Base-by-base conservation (phyloP, 768 basidiomycete species). In the Mycena alexandri region DNA sequence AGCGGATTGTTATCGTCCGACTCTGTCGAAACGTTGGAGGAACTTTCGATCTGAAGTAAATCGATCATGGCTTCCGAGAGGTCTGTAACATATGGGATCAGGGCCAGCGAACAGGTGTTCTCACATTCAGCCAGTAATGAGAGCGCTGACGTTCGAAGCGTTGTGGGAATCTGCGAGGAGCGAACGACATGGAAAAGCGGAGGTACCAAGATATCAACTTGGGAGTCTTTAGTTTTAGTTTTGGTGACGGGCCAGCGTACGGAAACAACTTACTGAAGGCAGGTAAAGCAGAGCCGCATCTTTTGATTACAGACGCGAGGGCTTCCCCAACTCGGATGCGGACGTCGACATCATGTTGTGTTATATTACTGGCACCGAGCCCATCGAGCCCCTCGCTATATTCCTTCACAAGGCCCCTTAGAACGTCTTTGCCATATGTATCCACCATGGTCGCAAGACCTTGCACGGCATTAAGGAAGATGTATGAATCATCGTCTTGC, bases 401-500 rank as follows among this genome's bases (percentile, higher is more conserved):
- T 16, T 87, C 84, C 29, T 84, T 83, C n/a, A 95, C 79, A 25
- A 98, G 82, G 6, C 83, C 80, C 62, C 82, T 81, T 10, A 96
- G 76, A 14, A 96, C 90, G 13, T 94, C 90, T 69, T 85, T 87
- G 3, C 93, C 94, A 66, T 90, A 88, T 2, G 82, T 83, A 72
- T 95, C 90, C 0, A 92, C 95, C 86, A 98, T 90, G 5, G 86
- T 89, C n/a, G 91, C 87, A 1, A 99, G 84, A 0, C 96, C 96
- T 73, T 96, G 94, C 16, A 97, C 91, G 0, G 93, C 95, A 74
- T 95, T 95, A 58, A 98, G 81, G 75, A 95, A 98, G 61, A 98
- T 89, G 77, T 95, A 98, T n/a, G 94, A 95, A 74, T 99, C 97
- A 43, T 96, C 93, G 67, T 98, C 95, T 74, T 94, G 92, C 7